Percentiles rank a stretch among this genome's conserved stretches.
Evolutionary conservation across 805 yeast species (phyloP).

Genomic region (Metschnikowia matae): DNA sequence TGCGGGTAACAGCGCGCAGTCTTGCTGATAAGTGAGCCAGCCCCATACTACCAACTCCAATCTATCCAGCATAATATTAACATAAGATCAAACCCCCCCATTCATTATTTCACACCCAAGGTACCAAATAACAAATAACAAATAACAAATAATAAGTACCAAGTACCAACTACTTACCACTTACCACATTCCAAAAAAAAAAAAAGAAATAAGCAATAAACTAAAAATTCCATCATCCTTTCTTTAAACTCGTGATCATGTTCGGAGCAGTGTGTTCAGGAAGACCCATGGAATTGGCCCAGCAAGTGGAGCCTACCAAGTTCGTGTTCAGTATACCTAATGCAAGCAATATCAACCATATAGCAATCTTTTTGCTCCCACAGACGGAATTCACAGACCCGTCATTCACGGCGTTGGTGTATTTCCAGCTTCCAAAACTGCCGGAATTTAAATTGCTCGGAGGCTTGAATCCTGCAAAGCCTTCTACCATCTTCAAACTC

Average conservation of each 20-base stretch:
- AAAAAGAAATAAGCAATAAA: too few relatives aligned
- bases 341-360: conserved; percentile 66
- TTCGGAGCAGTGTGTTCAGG: conserved; percentile 78
- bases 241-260: conserved; percentile 32
- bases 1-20: conserved; percentile 8
- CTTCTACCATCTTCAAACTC: conserved; percentile 86
- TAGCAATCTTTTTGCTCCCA: conserved; percentile 83
- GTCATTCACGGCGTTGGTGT: conserved; percentile 76
- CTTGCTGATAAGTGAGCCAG: background rate
- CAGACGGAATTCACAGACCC: conserved; percentile 63
- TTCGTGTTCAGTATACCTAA: conserved; percentile 61
- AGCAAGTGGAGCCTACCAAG: conserved; percentile 65
- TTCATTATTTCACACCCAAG: background rate
- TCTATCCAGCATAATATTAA: background rate
- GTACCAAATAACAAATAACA: background rate
- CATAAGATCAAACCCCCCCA: too few relatives aligned
- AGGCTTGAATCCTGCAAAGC: conserved; percentile 60
- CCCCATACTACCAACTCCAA: background rate
- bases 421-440: conserved; percentile 71
- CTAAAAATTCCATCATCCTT: too few relatives aligned
- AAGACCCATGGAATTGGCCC: conserved; percentile 52
- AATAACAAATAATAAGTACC: background rate
- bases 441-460: conserved; percentile 65
- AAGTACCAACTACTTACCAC: background rate
- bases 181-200: too few relatives aligned